Base-by-base conservation (phyloP, 2,329 filamentous ascomycete genomes). In the Epichloe hybrida region DNA sequence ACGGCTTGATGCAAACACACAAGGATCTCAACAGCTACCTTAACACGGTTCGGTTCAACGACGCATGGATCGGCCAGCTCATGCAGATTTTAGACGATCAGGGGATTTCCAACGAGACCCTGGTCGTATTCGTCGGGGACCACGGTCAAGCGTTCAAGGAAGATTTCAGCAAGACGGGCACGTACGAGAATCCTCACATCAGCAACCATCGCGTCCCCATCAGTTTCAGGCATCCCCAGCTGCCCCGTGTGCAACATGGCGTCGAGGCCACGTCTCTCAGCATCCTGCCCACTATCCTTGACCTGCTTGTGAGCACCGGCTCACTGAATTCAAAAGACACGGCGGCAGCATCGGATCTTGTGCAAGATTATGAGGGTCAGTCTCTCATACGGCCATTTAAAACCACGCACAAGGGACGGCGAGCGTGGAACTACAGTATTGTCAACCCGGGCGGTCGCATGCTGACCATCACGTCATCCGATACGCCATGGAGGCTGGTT, bases 271-370 rank as follows among this genome's bases (percentile, higher is more conserved):
- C 62, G 7, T 66, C 65, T 13, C 54, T 64, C 31, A 63, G 62
- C n/a, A 63, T 67, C 34, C 55, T 67, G 1, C 65, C 64, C 4
- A 66, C 63, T 2, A 61, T 67, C 21, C 59, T 67, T 21, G 65
- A 67, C 40, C 59, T 67, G 0, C 63, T 67, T 34, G 53, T 66
- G 48, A 59, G 61, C 44, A 65, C 59, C 5, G 58, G 55, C 21
- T 67, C 65, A 12, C 60, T 67, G 20, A 61, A 58, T 49, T 38
- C 55, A 5, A 56, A 58, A 39, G 59, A 63, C 23, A 53, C 54
- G 9, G 37, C 49, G 3, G 61, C 59, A 13, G 63, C 62, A 1
- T 55, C 54, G 3, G 62, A 66, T 31, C 57, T 67, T 8, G 51
- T 64, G 3, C 56, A 60, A 11, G 62, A 67, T 46, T 67, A 65